A percentile compares a stretch with the other conserved stretches of the same genome.
These are phyloP conservation scores for Yamadazyma spencermartinsiae DNA, from an alignment of 1,139 yeast genomes.

Conservation along the genomic window DNA sequence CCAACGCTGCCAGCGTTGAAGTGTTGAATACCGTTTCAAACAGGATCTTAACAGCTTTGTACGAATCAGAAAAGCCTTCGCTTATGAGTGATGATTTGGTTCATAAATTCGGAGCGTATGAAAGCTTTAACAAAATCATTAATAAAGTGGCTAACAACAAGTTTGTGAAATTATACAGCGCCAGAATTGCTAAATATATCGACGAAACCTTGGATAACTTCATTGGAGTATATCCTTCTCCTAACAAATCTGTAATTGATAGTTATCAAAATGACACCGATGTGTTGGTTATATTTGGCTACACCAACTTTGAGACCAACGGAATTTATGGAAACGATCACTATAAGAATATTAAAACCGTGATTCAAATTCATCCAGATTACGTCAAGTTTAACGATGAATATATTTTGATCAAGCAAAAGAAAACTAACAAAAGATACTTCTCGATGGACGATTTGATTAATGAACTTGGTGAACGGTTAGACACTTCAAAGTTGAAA, in stretches of 20 bases:
- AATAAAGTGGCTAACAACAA: constrained; percentile 27
- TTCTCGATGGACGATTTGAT: constrained; percentile 26
- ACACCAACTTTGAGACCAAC: constrained; percentile 53
- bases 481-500: constrained; percentile 15
- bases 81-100: constrained; percentile 67
- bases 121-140: constrained; percentile 46
- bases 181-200: constrained; percentile 53
- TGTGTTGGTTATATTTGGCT: constrained; percentile 52
- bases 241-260: constrained; percentile 20
- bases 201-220: constrained; percentile 61
- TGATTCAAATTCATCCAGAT: constrained; percentile 36
- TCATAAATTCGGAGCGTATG: constrained; percentile 51
- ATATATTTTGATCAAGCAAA: constrained; percentile 21
- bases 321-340: constrained; percentile 35
- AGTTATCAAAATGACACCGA: constrained; percentile 43
- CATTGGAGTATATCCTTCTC: constrained; percentile 58
- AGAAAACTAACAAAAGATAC: constrained; percentile 18
- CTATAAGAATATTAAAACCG: constrained; percentile 22
- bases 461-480: constrained; percentile 12
- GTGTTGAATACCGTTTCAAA: constrained; percentile 42
- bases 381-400: constrained; percentile 30
- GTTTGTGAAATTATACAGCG: constrained; percentile 30
- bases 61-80: constrained; percentile 56
- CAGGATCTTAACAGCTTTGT: constrained; percentile 49
- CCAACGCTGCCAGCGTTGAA: constrained; percentile 11